Evolutionary conservation across 208 protist genomes (phyloP), one percentile per base, ranked within the genome.

Genomic region (Balamuthia mandrillaris): DNA sequence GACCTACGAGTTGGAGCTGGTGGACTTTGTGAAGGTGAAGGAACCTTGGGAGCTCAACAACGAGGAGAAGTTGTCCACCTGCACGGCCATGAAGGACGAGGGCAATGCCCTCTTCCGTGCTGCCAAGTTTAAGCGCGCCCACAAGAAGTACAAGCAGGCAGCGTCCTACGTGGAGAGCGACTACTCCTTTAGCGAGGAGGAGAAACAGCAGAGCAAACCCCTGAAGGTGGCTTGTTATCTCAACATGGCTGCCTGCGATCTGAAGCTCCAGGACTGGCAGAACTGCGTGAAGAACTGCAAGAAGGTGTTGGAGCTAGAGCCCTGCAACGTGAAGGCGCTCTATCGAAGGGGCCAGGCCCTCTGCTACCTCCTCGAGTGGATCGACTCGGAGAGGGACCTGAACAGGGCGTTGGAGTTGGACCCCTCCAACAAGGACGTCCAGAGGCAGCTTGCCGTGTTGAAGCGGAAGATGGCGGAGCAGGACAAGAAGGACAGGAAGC

Each of bases 101-200:
- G 81, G 81, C 27, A 85, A 85, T 39, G 61, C 51, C 14, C 47
- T 85, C 47, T 85, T 77, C 61, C 51, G 61, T 35, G 44, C 27
- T 29, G 81, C 60, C 31, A 85, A 77, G 63, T 78, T 33, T 39
- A 35, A 49, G 60, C 18, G 63, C 35, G 56, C 81, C 63, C 56
- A 77, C 47, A 77, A 72, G 65, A 85, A 85, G 65, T 85, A 85
- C 61, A 77, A 85, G 65, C 58, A 85, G 33, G 10, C 61, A 37
- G 9, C 9, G 12, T 60, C 45, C 31, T 77, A 58, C n/a, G 45
- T 85, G n/a, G 81, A 85, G 7, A 45, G 39, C 81, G 52, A 72
- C 14, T 21, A 85, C 52, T 52, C 42, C n/a, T 65, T 85, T 45
- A 85, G 33, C 29, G 81, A 85, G 5, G 81, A 75, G 37, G 63